Percentiles rank a stretch among this genome's conserved stretches.
These are phyloP conservation scores for Lactifluus subvellereus DNA, from an alignment of 768 basidiomycete species.

Conservation along the genomic window DNA sequence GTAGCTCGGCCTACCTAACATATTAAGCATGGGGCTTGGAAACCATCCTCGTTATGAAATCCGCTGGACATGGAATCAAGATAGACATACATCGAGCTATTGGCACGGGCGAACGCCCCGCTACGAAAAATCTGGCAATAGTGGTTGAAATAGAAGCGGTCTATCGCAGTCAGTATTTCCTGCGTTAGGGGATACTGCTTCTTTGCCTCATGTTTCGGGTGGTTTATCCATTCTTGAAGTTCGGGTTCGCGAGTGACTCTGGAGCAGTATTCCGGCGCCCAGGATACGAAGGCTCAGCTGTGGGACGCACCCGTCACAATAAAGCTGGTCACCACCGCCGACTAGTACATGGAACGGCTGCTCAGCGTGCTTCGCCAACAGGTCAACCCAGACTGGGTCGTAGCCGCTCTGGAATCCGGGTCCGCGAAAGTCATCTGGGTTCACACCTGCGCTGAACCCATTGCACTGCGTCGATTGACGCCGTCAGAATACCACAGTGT, in stretches of 20 bases:
- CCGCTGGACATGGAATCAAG: neutral
- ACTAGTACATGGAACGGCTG: slow-evolving; percentile 86
- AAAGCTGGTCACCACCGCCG: slow-evolving; percentile 92
- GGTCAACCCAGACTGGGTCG: slow-evolving; percentile 90
- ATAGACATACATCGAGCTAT: slow-evolving; percentile 74
- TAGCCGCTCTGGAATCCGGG: slow-evolving; percentile 77
- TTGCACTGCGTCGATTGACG: slow-evolving; percentile 53
- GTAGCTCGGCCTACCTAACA: slow-evolving; percentile 52
- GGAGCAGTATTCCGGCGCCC: neutral
- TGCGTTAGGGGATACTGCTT: slow-evolving; percentile 53
- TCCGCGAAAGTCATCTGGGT: slow-evolving; percentile 78
- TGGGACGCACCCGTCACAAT: slow-evolving; percentile 65
- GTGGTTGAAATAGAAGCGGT: slow-evolving; percentile 86
- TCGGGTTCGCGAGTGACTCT: slow-evolving; percentile 85
- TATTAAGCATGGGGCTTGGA: slow-evolving; percentile 76
- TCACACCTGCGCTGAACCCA: slow-evolving; percentile 84
- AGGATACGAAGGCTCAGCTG: neutral
- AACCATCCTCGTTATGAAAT: neutral
- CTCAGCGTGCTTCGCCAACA: slow-evolving; percentile 75
- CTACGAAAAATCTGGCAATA: slow-evolving; percentile 83
- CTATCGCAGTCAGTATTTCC: slow-evolving; percentile 70
- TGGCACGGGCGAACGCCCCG: slow-evolving; percentile 87
- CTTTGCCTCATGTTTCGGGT: slow-evolving; percentile 54
- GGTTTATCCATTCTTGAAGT: slow-evolving; percentile 76
- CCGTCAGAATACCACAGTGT: neutral